Conservation (phyloP, 2,329 filamentous ascomycete species). For the Colletotrichum horii region DNA sequence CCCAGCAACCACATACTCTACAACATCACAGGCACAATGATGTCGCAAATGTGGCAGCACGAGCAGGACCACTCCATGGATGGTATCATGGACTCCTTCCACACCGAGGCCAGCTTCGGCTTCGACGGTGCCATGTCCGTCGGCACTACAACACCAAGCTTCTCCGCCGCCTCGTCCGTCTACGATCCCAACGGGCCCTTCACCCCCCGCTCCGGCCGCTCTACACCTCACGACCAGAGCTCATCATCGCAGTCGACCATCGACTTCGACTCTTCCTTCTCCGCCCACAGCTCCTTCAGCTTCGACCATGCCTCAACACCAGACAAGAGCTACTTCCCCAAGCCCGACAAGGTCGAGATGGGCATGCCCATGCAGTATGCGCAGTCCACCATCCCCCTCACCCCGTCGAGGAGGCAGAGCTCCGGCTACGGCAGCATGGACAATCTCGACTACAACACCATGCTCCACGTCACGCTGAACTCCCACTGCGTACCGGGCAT, state of each 20-base stretch:
- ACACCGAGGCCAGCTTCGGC: conserved; percentile 18
- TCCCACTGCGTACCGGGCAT: conserved; percentile 21
- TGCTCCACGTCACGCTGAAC: conserved; percentile 33
- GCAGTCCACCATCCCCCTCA: conserved; percentile 8
- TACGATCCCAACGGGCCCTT: conserved; percentile 51
- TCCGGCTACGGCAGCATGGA: conserved; percentile 28
- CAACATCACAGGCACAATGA: conserved; percentile 9
- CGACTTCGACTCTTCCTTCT: conserved; percentile 41
- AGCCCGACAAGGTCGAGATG: conserved; percentile 14
- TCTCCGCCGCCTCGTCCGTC: conserved; percentile 36
- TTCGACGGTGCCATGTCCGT: conserved; percentile 18
- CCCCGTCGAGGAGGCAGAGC: conserved; percentile 17
- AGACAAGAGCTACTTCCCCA: conserved; percentile 19
- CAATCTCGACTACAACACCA: conserved; percentile 41
- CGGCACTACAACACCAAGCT: conserved; percentile 21
- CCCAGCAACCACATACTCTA: conserved; percentile 16
- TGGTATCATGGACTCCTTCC: conserved; percentile 20
- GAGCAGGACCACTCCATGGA: conserved; percentile 20
- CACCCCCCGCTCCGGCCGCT: conserved; percentile 49
- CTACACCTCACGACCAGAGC: conserved; percentile 40
- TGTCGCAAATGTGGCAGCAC: conserved; percentile 20
- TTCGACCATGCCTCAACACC: conserved; percentile 15
- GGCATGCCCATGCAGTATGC: conserved; percentile 14
- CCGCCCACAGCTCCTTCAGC: conserved; percentile 28
- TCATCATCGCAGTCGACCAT: conserved; percentile 28